Evolutionary conservation across 1,284 basidiomycete genomes (phyloP).

Genomic region (Fomitopsis pinicola): DNA sequence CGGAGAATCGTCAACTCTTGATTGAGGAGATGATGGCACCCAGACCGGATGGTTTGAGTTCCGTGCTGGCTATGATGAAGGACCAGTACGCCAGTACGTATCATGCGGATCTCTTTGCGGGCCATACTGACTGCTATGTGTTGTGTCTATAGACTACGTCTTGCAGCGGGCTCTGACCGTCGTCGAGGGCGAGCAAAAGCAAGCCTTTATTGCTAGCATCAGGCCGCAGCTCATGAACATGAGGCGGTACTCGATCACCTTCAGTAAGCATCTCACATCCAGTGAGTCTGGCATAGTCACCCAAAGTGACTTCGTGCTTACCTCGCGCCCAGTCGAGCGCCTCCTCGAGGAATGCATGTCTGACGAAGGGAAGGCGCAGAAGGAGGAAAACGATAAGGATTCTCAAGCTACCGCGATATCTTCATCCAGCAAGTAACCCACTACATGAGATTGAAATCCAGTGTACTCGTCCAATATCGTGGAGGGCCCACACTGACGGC

Average conservation of each 20-base stretch:
- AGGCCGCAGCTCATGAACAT: slow-evolving; percentile 66
- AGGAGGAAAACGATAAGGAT: slow-evolving; percentile 3
- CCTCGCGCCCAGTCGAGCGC: slow-evolving; percentile 54
- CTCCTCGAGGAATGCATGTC: slow-evolving; percentile 45
- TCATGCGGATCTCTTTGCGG: neutral
- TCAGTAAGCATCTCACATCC: slow-evolving; percentile 76
- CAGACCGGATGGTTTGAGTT: slow-evolving; percentile 58
- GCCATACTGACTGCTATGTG: neutral
- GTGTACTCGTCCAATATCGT: too few relatives aligned
- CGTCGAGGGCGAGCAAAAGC: slow-evolving; percentile 71
- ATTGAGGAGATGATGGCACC: slow-evolving; percentile 79
- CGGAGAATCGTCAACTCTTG: slow-evolving; percentile 60
- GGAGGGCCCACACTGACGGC: too few relatives aligned
- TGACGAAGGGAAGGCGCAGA: slow-evolving; percentile 4
- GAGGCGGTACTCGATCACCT: slow-evolving; percentile 65
- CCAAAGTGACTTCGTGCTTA: slow-evolving; percentile 4
- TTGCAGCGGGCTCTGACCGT: slow-evolving; percentile 71
- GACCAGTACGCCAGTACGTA: slow-evolving; percentile 85
- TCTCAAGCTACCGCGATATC: slow-evolving; percentile 6
- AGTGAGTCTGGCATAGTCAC: slow-evolving; percentile 44
- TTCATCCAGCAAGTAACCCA: slow-evolving; percentile 13
- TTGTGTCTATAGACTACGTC: slow-evolving; percentile 60
- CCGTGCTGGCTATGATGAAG: slow-evolving; percentile 81
- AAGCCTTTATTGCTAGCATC: slow-evolving; percentile 56
- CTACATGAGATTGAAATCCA: too few relatives aligned